Conservation (phyloP, 352 stramenopile genomes). For the Achlya hypogyna region DNA sequence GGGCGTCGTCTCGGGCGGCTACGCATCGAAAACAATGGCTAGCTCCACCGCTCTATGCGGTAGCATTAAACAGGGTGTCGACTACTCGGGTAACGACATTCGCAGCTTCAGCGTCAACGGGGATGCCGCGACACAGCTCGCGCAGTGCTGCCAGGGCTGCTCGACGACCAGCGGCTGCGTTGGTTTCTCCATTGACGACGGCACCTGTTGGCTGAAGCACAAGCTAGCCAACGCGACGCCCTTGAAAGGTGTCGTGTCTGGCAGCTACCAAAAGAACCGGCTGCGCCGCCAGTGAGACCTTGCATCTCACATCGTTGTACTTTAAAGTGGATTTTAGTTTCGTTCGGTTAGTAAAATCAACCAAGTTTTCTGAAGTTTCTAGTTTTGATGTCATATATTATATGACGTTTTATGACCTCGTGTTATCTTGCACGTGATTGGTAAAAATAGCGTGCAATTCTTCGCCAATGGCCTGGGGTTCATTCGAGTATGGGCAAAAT, state of each 20-base stretch:
- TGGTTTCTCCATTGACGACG: background rate
- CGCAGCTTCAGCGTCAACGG: background rate
- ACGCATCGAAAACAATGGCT: no score
- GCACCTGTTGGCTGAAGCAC: conserved; percentile 7
- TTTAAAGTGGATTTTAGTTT: background rate
- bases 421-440: background rate
- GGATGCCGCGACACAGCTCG: no score
- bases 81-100: background rate
- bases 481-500: conserved; percentile 5
- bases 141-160: background rate
- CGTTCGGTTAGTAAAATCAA: no score
- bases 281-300: background rate
- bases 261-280: background rate
- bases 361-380: no score
- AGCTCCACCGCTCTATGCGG: no score
- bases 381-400: no score
- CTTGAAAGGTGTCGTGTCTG: background rate
- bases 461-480: background rate
- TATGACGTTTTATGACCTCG: no score
- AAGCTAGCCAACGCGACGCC: background rate
- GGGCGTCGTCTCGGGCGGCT: no score
- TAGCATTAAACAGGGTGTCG: background rate
- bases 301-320: background rate
- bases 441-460: background rate
- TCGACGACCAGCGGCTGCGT: background rate